Conservation (phyloP, 139 green algal species). For the Auxenochlorella pyrenoidosa region DNA sequence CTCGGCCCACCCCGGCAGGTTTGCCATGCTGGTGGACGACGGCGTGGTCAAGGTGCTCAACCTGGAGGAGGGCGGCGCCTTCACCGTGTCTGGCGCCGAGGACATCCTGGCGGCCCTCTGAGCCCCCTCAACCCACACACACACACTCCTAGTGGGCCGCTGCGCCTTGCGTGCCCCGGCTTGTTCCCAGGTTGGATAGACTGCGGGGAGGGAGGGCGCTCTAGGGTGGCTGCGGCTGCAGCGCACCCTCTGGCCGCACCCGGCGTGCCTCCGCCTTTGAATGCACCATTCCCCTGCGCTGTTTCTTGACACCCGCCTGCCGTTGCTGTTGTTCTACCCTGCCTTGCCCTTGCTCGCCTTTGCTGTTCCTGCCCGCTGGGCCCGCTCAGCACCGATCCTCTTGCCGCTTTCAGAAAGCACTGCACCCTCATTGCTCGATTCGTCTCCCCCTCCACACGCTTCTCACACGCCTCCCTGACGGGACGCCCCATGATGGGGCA, state of each 20-base stretch:
- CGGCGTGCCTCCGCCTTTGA: neutral
- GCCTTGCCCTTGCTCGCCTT: neutral
- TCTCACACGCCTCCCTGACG: neutral
- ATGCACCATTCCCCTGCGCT: neutral
- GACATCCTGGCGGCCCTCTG: conserved; percentile 75
- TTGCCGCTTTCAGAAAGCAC: too few species aligned
- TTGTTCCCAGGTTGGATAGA: too few species aligned
- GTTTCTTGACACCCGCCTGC: neutral
- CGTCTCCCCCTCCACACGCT: neutral
- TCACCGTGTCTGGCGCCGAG: conserved; percentile 93
- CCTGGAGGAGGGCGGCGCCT: conserved; percentile 97
- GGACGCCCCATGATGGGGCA: too few species aligned
- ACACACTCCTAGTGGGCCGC: neutral
- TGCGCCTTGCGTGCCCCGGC: too few species aligned
- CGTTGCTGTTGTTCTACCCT: neutral
- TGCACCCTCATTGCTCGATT: neutral
- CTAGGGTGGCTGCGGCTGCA: too few species aligned
- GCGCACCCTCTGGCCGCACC: too few species aligned
- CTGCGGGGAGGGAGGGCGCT: too few species aligned
- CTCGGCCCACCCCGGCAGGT: conserved; percentile 53
- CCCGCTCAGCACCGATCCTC: too few species aligned
- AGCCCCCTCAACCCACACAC: neutral
- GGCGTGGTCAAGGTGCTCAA: conserved; percentile 80
- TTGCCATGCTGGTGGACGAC: conserved; percentile 95
- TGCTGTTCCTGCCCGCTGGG: too few species aligned